Evolutionary conservation across 345 rosid species (phyloP).

Genomic region (Dipteronia dyeriana): DNA sequence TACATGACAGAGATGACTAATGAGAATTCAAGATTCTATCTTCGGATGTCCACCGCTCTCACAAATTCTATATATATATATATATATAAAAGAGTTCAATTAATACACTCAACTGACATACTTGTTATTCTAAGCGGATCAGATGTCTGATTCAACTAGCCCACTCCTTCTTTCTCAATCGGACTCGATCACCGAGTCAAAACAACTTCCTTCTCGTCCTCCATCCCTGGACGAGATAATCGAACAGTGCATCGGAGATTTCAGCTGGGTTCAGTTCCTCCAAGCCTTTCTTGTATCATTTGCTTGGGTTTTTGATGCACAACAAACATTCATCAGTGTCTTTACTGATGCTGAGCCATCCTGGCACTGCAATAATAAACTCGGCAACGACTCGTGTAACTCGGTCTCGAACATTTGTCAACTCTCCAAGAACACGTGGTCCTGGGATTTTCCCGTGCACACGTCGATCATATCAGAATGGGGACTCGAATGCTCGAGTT

Average conservation of each 20-base stretch:
- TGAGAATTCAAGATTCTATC: no score
- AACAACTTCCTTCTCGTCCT: not conserved
- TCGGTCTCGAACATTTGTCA: conserved; percentile 35
- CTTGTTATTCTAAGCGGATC: not conserved
- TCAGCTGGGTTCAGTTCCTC: conserved; percentile 39
- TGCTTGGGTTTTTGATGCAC: conserved; percentile 59
- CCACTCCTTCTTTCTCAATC: conserved; percentile 42
- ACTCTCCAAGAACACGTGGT: conserved; percentile 46
- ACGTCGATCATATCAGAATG: conserved; percentile 56
- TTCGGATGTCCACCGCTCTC: no score
- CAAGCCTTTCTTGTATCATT: conserved; percentile 58
- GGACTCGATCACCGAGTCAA: conserved; percentile 14
- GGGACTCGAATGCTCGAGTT: conserved; percentile 49
- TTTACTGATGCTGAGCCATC: conserved; percentile 57
- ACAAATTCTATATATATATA: no score
- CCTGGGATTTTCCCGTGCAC: conserved; percentile 42
- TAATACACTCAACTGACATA: no score
- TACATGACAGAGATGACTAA: no score
- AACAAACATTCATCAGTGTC: conserved; percentile 62
- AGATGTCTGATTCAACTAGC: conserved; percentile 10
- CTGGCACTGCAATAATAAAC: conserved; percentile 49
- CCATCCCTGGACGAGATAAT: conserved; percentile 42
- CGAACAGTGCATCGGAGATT: conserved; percentile 38
- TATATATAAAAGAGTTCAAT: no score
- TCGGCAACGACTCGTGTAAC: conserved; percentile 20